Conservation (phyloP, 257 asterid genomes). For the Solanum clarkiae region DNA sequence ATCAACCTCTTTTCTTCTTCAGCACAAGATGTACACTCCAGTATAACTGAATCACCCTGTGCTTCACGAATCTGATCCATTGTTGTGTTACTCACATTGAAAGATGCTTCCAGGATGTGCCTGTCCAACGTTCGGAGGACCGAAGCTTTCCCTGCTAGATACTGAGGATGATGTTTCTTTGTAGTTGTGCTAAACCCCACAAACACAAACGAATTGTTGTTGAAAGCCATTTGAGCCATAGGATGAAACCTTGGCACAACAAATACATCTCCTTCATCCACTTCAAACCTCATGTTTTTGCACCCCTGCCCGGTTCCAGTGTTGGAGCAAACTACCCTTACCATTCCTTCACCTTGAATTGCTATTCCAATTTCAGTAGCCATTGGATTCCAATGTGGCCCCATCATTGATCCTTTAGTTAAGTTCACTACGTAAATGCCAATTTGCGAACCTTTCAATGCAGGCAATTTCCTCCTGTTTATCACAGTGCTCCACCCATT, state of each 20-base stretch:
- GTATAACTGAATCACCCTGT: conserved; percentile 37
- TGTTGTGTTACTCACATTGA: conserved; percentile 25
- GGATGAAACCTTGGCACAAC: conserved; percentile 62
- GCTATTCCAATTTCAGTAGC: conserved; percentile 58
- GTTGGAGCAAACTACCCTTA: conserved; percentile 43
- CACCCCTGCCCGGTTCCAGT: conserved; percentile 13
- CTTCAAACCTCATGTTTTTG: conserved; percentile 27
- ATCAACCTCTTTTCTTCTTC: conserved; percentile 54
- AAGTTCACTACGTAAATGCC: conserved; percentile 83
- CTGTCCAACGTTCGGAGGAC: conserved; percentile 41
- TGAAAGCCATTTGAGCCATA: conserved; percentile 81
- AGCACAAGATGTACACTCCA: conserved; percentile 64
- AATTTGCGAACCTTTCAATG: conserved; percentile 26
- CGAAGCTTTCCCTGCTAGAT: conserved; percentile 55
- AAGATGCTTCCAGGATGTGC: conserved; percentile 36
- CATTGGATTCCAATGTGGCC: conserved; percentile 90
- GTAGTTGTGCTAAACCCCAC: conserved; percentile 50
- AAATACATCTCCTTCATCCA: conserved; percentile 61
- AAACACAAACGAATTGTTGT: conserved; percentile 57
- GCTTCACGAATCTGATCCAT: conserved; percentile 29
- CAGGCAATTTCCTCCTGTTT: conserved; percentile 32
- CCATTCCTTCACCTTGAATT: conserved; percentile 58
- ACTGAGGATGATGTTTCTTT: conserved; percentile 56
- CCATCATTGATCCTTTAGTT: conserved; percentile 89
- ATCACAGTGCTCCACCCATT: conserved; percentile 87